phyloP scores from a whole-genome alignment of 768 basidiomycete species.

The Austroboletus festivus region DNA sequence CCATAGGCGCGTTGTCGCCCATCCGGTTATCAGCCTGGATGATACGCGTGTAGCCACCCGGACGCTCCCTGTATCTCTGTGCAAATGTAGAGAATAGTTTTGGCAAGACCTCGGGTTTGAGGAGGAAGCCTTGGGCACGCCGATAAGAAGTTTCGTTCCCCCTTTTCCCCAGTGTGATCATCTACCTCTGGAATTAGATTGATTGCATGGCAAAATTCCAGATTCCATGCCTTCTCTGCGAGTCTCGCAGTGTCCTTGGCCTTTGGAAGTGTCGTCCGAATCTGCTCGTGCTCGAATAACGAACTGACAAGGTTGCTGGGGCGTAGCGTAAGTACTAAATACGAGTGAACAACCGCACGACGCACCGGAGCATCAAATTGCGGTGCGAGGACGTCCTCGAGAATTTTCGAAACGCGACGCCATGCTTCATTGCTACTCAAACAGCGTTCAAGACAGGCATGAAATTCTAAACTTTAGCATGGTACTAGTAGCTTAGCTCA shows the following conservation, averaged over 20 bases:
- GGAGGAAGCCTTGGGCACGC: conserved; percentile 75
- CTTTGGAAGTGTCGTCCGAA: conserved; percentile 93
- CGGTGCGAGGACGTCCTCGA: conserved; percentile 90
- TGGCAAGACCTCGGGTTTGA: conserved; percentile 67
- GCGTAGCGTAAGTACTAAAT: conserved; percentile 4
- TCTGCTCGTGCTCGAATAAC: conserved; percentile 90
- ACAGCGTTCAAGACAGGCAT: neutral
- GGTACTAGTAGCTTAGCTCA: neutral
- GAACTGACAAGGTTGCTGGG: conserved; percentile 90
- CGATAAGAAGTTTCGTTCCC: conserved; percentile 67
- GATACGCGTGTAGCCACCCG: conserved; percentile 94
- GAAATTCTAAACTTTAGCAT: too few species aligned
- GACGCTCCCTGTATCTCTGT: conserved; percentile 72
- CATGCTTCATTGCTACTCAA: conserved; percentile 79
- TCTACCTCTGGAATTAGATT: conserved; percentile 39
- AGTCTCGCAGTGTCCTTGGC: conserved; percentile 88
- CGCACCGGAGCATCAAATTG: conserved; percentile 88
- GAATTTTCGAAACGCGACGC: conserved; percentile 87
- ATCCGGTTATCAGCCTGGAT: conserved; percentile 85
- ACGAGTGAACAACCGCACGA: neutral
- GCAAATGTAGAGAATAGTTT: conserved; percentile 83
- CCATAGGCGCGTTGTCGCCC: conserved; percentile 92
- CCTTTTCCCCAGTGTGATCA: conserved; percentile 91
- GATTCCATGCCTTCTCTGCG: conserved; percentile 75
- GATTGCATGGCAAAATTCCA: neutral